These are phyloP conservation scores for Penicillium sp. DNA, from an alignment of 2,329 filamentous ascomycete species.

Conservation along the genomic window DNA sequence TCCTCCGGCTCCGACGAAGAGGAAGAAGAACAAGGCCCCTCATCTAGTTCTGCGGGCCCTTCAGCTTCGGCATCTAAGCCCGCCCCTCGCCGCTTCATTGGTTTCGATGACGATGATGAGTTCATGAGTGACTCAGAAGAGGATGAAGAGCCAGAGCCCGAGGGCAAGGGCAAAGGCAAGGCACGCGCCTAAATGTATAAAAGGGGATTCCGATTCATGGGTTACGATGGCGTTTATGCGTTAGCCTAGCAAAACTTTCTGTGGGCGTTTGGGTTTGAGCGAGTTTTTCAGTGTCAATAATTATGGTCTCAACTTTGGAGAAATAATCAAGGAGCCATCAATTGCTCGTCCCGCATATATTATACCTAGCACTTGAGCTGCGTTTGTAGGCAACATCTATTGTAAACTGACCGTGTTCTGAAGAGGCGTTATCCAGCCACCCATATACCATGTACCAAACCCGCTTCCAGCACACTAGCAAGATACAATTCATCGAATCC, in stretches of 20 bases:
- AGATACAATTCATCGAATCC: no score
- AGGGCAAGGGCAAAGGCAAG: conserved; percentile 44
- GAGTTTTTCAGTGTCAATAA: neutral
- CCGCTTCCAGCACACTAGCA: no score
- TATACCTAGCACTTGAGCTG: neutral
- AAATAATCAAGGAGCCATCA: neutral
- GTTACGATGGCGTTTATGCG: conserved; percentile 25
- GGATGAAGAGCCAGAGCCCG: conserved; percentile 24
- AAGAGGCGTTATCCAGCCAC: no score
- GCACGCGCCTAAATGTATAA: conserved; percentile 30
- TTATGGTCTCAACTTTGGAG: conserved; percentile 11
- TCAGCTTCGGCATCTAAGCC: conserved; percentile 31
- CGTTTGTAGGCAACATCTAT: neutral
- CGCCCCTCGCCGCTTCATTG: conserved; percentile 45
- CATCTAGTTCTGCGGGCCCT: conserved; percentile 23
- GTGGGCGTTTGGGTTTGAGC: conserved; percentile 10
- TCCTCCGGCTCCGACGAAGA: conserved; percentile 40
- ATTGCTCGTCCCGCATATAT: neutral
- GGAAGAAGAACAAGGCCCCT: conserved; percentile 41
- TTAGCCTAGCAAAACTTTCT: conserved; percentile 2
- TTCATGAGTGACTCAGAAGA: conserved; percentile 50
- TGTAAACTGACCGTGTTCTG: no score
- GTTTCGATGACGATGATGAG: conserved; percentile 55
- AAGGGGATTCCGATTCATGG: conserved; percentile 8
- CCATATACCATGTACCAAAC: no score